Conservation (phyloP, 805 yeast genomes). For the Myxozyma vanderwaltii region DNA sequence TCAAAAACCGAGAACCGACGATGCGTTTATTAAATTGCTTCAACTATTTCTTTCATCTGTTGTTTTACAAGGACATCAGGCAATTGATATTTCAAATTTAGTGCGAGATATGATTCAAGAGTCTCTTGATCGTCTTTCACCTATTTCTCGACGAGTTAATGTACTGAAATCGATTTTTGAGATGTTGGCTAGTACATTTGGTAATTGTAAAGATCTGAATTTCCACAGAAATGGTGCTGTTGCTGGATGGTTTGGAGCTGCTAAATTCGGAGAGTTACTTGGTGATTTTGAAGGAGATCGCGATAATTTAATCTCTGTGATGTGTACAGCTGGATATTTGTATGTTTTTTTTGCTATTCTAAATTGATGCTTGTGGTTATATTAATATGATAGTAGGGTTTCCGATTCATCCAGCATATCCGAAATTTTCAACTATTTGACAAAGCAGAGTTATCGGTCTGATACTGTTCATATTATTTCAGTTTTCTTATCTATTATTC, state of each 20-base stretch:
- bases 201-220: background rate
- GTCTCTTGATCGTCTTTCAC: background rate
- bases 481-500: background rate
- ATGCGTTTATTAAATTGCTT: constrained; percentile 9
- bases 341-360: background rate
- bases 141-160: background rate
- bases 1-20: background rate
- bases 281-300: background rate
- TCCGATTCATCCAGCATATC: background rate
- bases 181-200: background rate
- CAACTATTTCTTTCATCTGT: constrained; percentile 1
- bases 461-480: background rate
- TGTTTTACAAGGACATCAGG: background rate
- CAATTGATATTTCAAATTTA: background rate
- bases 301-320: background rate
- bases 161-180: background rate
- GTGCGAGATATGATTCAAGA: background rate
- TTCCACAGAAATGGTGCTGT: background rate
- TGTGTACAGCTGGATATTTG: constrained; percentile 4
- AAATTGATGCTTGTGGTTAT: background rate
- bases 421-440: background rate
- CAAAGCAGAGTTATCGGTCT: background rate
- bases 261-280: background rate
- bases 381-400: background rate
- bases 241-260: constrained; percentile 1